Conservation (phyloP, 2,329 filamentous ascomycete genomes). For the Shiraia sp. region DNA sequence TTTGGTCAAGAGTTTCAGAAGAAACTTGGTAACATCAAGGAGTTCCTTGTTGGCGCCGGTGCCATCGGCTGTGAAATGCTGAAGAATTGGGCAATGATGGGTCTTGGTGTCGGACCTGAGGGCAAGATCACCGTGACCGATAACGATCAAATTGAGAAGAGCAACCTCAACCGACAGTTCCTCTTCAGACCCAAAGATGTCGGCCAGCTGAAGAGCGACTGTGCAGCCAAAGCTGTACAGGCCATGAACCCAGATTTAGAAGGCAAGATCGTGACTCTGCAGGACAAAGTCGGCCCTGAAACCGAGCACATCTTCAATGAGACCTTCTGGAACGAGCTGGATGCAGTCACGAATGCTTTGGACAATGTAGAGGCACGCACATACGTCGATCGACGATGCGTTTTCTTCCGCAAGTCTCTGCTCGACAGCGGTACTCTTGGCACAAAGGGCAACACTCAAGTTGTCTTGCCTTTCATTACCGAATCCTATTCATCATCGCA, state of each 20-base stretch:
- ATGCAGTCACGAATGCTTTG: constrained; percentile 93
- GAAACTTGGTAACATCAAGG: constrained; percentile 84
- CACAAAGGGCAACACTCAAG: constrained; percentile 98
- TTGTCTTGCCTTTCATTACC: constrained; percentile 85
- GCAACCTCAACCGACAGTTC: constrained; percentile 97
- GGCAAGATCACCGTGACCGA: constrained; percentile 93
- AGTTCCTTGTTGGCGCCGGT: constrained; percentile 94
- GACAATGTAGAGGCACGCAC: constrained; percentile 97
- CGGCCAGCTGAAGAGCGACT: constrained; percentile 94
- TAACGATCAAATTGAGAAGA: constrained; percentile 99
- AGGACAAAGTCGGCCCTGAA: constrained; percentile 87
- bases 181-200: constrained; percentile 93
- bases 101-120: constrained; percentile 82
- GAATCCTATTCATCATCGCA: constrained; percentile 98
- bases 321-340: constrained; percentile 82
- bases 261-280: constrained; percentile 82
- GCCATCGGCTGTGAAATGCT: constrained; percentile 99
- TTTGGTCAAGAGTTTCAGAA: constrained; percentile 94
- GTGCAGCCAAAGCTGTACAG: constrained; percentile 85
- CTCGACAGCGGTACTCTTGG: constrained; percentile 97
- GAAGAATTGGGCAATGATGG: constrained; percentile 99
- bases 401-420: constrained; percentile 97
- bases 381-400: constrained; percentile 93
- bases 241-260: constrained; percentile 92
- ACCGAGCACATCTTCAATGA: constrained; percentile 96